Evolutionary conservation across 495 filamentous ascomycete genomes (phyloP).

Genomic region (Penicillium canariense): DNA sequence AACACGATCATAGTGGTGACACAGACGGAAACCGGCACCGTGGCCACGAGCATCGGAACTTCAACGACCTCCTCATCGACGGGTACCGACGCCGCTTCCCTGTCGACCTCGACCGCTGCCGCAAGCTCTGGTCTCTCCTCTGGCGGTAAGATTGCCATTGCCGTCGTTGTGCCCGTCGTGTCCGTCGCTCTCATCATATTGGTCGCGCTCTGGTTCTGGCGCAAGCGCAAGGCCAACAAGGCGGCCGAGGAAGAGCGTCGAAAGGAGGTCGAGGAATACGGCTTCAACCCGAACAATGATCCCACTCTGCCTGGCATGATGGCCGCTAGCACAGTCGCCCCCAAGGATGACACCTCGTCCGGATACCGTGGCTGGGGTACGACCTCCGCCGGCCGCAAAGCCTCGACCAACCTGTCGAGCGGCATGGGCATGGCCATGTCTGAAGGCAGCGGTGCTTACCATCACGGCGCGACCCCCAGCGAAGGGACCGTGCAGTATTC

Average conservation of each 20-base stretch:
- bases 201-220: slow-evolving; percentile 78
- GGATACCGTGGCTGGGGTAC: slow-evolving; percentile 97
- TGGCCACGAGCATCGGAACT: slow-evolving; percentile 15
- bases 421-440: slow-evolving; percentile 72
- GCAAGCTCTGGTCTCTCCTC: slow-evolving; percentile 48
- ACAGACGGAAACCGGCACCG: not conserved
- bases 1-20: not conserved
- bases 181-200: slow-evolving; percentile 81
- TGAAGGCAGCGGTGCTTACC: slow-evolving; percentile 60
- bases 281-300: slow-evolving; percentile 92
- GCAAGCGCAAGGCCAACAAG: slow-evolving; percentile 78
- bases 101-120: slow-evolving; percentile 22
- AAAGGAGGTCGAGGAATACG: slow-evolving; percentile 95
- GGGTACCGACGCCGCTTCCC: slow-evolving; percentile 27
- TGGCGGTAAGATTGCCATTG: slow-evolving; percentile 78
- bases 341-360: slow-evolving; percentile 65
- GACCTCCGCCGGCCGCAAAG: slow-evolving; percentile 76
- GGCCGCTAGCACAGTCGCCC: slow-evolving; percentile 40
- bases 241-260: slow-evolving; percentile 81
- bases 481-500: slow-evolving; percentile 61
- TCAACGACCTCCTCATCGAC: slow-evolving; percentile 27
- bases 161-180: slow-evolving; percentile 89
- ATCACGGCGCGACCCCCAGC: slow-evolving; percentile 64
- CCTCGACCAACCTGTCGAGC: slow-evolving; percentile 84
- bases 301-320: slow-evolving; percentile 68